Conservation (phyloP, 2,329 filamentous ascomycete genomes). For the Claviceps fusiformis region DNA sequence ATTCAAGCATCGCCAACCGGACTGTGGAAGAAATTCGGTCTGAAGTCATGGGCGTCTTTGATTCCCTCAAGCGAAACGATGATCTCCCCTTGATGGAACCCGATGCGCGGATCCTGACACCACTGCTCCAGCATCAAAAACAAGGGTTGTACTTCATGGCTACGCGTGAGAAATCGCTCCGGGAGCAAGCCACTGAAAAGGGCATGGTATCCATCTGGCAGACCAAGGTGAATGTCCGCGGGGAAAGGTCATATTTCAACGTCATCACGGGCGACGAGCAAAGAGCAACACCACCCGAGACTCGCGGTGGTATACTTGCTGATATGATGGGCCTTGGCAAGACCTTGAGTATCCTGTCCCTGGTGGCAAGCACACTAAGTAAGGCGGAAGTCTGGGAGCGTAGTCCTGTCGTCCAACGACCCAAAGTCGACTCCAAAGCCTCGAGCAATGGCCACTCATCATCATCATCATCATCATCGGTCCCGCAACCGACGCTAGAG, state of each 20-base stretch:
- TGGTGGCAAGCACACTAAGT: slow-evolving; percentile 53
- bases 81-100: slow-evolving; percentile 64
- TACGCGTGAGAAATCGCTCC: slow-evolving; percentile 55
- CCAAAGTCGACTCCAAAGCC: slow-evolving; percentile 25
- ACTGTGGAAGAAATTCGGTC: slow-evolving; percentile 77
- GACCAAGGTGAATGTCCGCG: slow-evolving; percentile 32
- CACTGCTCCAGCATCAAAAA: slow-evolving; percentile 73
- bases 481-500: slow-evolving; percentile 28
- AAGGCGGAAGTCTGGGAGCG: slow-evolving; percentile 50
- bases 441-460: slow-evolving; percentile 14
- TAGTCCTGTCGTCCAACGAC: slow-evolving; percentile 36
- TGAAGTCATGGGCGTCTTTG: slow-evolving; percentile 78
- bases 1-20: slow-evolving; percentile 29
- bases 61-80: slow-evolving; percentile 63
- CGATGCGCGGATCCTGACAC: slow-evolving; percentile 45
- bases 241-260: slow-evolving; percentile 58
- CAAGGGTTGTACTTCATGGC: slow-evolving; percentile 83
- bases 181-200: slow-evolving; percentile 43
- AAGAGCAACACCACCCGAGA: slow-evolving; percentile 47
- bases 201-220: slow-evolving; percentile 69
- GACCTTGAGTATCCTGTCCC: slow-evolving; percentile 70
- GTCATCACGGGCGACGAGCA: slow-evolving; percentile 67
- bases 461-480: too few species aligned
- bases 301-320: slow-evolving; percentile 60
- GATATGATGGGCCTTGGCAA: slow-evolving; percentile 89